Evolutionary conservation across 1,284 basidiomycete species (phyloP), one percentile per base, ranked within the genome.

Genomic region (Boletus mariae): DNA sequence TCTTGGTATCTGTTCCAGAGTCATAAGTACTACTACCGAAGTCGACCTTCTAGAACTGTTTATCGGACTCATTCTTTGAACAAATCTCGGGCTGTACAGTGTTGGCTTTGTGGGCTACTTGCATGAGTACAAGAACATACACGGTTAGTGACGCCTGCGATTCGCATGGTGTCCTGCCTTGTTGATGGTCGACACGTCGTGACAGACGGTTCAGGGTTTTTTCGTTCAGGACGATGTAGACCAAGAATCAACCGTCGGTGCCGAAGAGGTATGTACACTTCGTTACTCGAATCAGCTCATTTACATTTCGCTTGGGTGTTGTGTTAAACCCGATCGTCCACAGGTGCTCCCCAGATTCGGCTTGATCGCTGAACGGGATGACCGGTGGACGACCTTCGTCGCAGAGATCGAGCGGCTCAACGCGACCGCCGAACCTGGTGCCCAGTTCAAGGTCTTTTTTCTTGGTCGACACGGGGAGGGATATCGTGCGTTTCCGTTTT

Each of bases 391-490:
- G 0, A 74, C 62, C 0, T 78, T 90, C 50, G 64, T 71, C 28
- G 53, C 58, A 5, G 57, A 69, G 3, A 69, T 91, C 20, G 53
- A 65, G 5, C 55, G 63, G 8, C 63, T 90, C 45, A 85, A 87
- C 54, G 53, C 60, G 5, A 59, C 68, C 0, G 73, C 77, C 1
- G 65, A 72, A 5, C 55, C 60, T 0, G 67, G 70, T 3, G 74
- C 73, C 10, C 68, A 69, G 4, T 81, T 82, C 68, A 91, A 89
- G 62, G 75, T 89, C 10, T 74, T 90, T 52, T 82, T 83, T 54
- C 65, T 90, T 12, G 80, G 80, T 3, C 73, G 90, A 56, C 89
- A 92, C 58, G 90, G 90, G 0, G 73, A 91, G 71, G 90, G 89
- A 49, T 85, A 74, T 45, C 56, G 83, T 72, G 43, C 45, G 51